Percentiles rank a stretch among this genome's conserved stretches.
Evolutionary conservation across 1,284 basidiomycete genomes (phyloP).

Genomic region (Boletus subluridellus): DNA sequence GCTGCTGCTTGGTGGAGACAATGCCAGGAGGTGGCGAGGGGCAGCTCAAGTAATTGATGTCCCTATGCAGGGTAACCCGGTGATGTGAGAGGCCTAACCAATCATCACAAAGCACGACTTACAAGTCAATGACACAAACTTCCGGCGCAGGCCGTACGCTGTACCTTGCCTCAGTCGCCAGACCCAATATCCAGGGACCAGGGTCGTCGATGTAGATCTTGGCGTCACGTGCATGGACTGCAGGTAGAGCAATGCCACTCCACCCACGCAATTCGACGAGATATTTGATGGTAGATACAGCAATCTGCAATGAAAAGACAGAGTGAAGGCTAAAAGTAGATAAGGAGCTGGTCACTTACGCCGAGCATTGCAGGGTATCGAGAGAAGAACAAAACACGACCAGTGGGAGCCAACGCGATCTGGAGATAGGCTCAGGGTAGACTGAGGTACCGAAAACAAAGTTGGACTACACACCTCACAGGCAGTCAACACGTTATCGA

Average conservation of each 20-base stretch:
- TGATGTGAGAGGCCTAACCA: background rate
- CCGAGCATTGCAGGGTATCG: conserved; percentile 90
- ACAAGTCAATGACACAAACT: conserved; percentile 89
- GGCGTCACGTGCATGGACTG: conserved; percentile 86
- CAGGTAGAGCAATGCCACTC: conserved; percentile 83
- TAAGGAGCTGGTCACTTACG: conserved; percentile 35
- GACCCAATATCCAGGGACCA: conserved; percentile 90
- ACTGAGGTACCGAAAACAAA: background rate
- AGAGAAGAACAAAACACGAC: conserved; percentile 87
- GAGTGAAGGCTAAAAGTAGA: background rate
- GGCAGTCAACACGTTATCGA: conserved; percentile 91
- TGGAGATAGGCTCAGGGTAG: conserved; percentile 26
- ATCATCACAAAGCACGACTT: conserved; percentile 33
- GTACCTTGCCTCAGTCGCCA: conserved; percentile 84
- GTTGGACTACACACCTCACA: conserved; percentile 64
- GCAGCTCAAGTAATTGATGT: conserved; percentile 88
- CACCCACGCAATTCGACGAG: conserved; percentile 92
- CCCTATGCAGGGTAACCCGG: conserved; percentile 43
- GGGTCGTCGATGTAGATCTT: conserved; percentile 87
- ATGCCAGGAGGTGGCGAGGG: conserved; percentile 73
- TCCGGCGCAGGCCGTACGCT: conserved; percentile 72
- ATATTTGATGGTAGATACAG: conserved; percentile 87
- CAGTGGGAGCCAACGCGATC: conserved; percentile 92
- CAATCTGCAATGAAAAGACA: conserved; percentile 46
- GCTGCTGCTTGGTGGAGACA: conserved; percentile 77